These are phyloP conservation scores for Taiozyma sp. DNA, from an alignment of 1,139 yeast species.

Conservation along the genomic window DNA sequence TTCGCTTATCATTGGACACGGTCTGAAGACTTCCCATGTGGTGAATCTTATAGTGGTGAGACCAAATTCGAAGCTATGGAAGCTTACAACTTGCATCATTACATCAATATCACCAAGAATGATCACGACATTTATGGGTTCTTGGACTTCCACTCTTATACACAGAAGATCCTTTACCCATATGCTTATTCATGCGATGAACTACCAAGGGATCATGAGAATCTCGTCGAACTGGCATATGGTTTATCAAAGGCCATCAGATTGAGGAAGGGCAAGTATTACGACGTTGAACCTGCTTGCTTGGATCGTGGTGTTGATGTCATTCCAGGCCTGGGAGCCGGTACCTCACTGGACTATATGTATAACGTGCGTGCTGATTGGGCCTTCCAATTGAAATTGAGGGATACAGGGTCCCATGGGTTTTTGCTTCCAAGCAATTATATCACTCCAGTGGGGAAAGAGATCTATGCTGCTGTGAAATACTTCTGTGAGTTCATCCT, in stretches of 20 bases:
- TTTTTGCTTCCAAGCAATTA: conserved; percentile 69
- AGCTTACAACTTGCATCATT: conserved; percentile 57
- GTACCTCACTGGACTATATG: conserved; percentile 81
- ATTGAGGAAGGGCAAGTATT: conserved; percentile 53
- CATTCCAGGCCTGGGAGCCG: conserved; percentile 72
- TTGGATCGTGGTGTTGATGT: conserved; percentile 66
- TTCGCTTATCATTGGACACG: conserved; percentile 71
- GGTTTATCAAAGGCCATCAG: conserved; percentile 76
- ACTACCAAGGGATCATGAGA: conserved; percentile 75
- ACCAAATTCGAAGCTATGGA: conserved; percentile 75
- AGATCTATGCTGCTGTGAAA: conserved; percentile 62
- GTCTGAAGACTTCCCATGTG: conserved; percentile 65
- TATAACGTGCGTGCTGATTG: conserved; percentile 76
- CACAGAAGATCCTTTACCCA: conserved; percentile 80
- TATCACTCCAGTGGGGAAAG: conserved; percentile 74
- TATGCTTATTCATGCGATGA: conserved; percentile 76
- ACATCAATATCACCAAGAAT: conserved; percentile 54
- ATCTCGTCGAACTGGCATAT: conserved; percentile 73
- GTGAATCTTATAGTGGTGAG: conserved; percentile 80
- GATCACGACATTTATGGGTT: conserved; percentile 68
- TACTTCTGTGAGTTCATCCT: conserved; percentile 69
- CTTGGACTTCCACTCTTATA: conserved; percentile 78
- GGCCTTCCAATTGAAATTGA: conserved; percentile 79
- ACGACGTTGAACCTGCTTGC: conserved; percentile 74
- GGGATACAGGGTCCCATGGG: conserved; percentile 85